Evolutionary conservation across 225 moss, liverwort and hornwort genomes (phyloP), one percentile per base, ranked within the genome.

Genomic region (Ulota crispa): DNA sequence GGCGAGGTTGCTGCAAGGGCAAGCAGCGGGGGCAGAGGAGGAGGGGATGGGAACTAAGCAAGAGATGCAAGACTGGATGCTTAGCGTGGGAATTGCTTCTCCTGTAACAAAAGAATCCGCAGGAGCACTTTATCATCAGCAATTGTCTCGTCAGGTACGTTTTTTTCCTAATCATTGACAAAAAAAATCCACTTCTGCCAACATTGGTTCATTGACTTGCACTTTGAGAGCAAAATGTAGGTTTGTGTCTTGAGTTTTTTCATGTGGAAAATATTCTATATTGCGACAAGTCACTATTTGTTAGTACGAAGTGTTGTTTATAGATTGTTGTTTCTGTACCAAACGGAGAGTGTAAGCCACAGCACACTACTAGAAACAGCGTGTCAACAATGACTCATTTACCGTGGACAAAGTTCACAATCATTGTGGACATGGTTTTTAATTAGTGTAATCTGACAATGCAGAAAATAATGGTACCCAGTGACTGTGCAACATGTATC

Each of bases 91-190:
- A 60, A 99, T 99, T 79, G 68, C 89, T 65, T 99, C 98, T 60
- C 98, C 98, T 9, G 98, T 99, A 43, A 99, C 98, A 9, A 97
- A 97, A 89, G 98, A 99, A 84, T 94, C 98, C 71, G 98, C 98
- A 27, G 98, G 98, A 50, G 98, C 98, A 65, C 98, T 99, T 57
- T 99, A 99, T 79, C 98, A 99, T 92, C 98, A 99, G 84, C 91
- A 93, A 70, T 87, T 99, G 71, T 94, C 98, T 83, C 95, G 98
- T 78, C 86, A 98, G 97, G 97, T 97, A 89, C 84, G 88, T 87
- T 76, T 86, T 84, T 83, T 83, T 18, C 81, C 82, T 20, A 81
- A 81, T 62, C 76, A 71, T 68, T 39, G 74, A 4, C 27, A 70
- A 28, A 61, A 23, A 31, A 16, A n/a, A 50, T 26, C 73, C 50